These are phyloP conservation scores for Rhizopogon vulgaris DNA, from an alignment of 768 basidiomycete genomes.

Conservation along the genomic window DNA sequence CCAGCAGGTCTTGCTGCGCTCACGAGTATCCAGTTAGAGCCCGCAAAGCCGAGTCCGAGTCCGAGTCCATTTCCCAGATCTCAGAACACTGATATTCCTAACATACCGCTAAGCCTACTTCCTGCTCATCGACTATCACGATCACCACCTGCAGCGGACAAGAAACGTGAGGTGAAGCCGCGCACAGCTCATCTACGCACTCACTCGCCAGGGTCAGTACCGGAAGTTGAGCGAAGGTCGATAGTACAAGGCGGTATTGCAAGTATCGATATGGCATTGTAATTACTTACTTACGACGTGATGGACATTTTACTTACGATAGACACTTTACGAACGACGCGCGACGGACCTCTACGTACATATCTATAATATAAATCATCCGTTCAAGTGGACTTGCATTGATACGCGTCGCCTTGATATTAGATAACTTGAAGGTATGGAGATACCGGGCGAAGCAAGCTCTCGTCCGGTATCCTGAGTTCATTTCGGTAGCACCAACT, in stretches of 20 bases:
- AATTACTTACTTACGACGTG: neutral
- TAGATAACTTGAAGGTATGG: too few relatives aligned
- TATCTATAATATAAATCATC: neutral
- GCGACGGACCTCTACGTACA: neutral
- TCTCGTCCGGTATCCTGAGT: too few relatives aligned
- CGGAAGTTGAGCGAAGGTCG: conserved; percentile 17
- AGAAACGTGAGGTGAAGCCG: too few relatives aligned
- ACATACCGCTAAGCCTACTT: neutral
- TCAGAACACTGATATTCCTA: neutral
- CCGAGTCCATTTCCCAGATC: too few relatives aligned
- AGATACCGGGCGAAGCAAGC: too few relatives aligned
- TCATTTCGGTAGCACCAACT: too few relatives aligned
- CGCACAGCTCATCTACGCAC: conserved; percentile 15
- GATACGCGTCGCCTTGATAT: too few relatives aligned
- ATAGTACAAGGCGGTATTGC: conserved; percentile 20
- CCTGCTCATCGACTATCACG: neutral
- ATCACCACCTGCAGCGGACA: neutral
- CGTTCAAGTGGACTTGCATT: neutral
- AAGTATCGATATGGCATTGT: conserved; percentile 19
- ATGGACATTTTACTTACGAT: neutral
- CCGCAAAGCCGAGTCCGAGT: conserved; percentile 1
- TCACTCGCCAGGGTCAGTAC: conserved; percentile 8
- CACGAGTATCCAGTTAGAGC: conserved; percentile 7
- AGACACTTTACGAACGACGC: neutral
- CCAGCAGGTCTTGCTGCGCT: conserved; percentile 20